A percentile compares a stretch with the other conserved stretches of the same genome.
Evolutionary conservation across 2,329 filamentous ascomycete genomes (phyloP).

Genomic region (Bisporella sp.): DNA sequence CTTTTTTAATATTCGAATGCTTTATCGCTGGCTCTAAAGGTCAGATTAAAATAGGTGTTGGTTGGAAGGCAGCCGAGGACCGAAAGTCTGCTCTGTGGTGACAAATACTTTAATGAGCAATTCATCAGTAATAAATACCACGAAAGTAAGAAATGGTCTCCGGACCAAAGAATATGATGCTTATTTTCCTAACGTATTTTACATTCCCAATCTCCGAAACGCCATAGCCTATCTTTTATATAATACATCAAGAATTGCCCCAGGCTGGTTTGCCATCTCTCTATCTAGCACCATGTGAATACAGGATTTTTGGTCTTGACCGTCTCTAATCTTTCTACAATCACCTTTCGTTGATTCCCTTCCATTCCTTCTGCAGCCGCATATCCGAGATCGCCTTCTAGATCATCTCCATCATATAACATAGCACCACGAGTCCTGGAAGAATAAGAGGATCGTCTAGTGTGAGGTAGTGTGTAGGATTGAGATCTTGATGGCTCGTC

Average conservation of each 20-base stretch:
- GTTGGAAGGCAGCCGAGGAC: too few species aligned
- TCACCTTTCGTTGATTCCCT: constrained; percentile 84
- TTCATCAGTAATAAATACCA: too few species aligned
- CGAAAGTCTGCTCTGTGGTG: too few species aligned
- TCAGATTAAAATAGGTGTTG: too few species aligned
- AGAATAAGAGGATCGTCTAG: constrained; percentile 33
- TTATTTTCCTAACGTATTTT: neutral
- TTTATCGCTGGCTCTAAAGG: too few species aligned
- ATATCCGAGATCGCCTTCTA: constrained; percentile 90
- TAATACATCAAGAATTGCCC: constrained; percentile 1
- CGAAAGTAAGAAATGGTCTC: too few species aligned
- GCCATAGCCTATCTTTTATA: neutral
- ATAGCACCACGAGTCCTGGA: constrained; percentile 27
- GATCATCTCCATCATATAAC: constrained; percentile 61
- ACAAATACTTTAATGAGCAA: too few species aligned
- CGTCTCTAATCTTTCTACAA: constrained; percentile 91
- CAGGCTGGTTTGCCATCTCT: neutral
- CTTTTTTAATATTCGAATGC: too few species aligned
- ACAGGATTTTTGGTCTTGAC: constrained; percentile 94
- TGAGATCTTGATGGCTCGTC: constrained; percentile 24
- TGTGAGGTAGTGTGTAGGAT: constrained; percentile 8
- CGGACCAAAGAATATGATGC: too few species aligned
- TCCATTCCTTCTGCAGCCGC: constrained; percentile 92
- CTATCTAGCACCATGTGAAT: constrained; percentile 84
- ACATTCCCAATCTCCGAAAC: neutral